Conservation (phyloP, 768 basidiomycete genomes). For the Lactarius trivialis region DNA sequence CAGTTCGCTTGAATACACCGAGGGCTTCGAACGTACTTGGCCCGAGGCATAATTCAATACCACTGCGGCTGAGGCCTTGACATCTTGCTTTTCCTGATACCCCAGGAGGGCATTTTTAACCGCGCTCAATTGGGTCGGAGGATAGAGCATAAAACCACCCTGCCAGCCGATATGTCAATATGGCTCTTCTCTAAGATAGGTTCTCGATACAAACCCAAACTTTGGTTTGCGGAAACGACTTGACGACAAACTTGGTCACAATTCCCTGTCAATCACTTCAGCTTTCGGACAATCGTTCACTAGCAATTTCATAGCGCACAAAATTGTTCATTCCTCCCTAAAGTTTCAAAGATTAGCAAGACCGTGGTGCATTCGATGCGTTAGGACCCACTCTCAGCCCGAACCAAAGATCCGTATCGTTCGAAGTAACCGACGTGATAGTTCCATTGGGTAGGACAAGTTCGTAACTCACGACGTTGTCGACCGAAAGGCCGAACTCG, state of each 20-base stretch:
- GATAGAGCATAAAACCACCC: background rate
- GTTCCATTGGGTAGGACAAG: slow-evolving; percentile 29
- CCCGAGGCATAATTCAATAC: background rate
- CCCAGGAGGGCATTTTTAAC: background rate
- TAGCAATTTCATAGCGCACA: background rate
- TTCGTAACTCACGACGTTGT: slow-evolving; percentile 28
- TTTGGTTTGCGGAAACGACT: slow-evolving; percentile 24
- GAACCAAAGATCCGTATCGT: slow-evolving; percentile 9
- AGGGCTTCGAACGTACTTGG: background rate
- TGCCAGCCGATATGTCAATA: background rate
- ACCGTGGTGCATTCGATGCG: background rate
- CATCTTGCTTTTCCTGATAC: background rate
- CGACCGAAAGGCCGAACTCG: slow-evolving; percentile 31
- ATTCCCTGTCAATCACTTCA: background rate
- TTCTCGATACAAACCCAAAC: slow-evolving; percentile 19
- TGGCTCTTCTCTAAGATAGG: background rate
- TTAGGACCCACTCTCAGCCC: slow-evolving; percentile 3
- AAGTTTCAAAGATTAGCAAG: background rate
- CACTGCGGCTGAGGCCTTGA: background rate
- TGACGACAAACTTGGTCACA: slow-evolving; percentile 19
- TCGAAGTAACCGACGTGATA: background rate
- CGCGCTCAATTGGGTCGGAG: background rate
- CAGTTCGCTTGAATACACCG: background rate
- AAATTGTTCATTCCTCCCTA: background rate
- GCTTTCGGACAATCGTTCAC: background rate